phyloP scores from a whole-genome alignment of 129 eudicot species.

The Gnaphalium uliginosum region DNA sequence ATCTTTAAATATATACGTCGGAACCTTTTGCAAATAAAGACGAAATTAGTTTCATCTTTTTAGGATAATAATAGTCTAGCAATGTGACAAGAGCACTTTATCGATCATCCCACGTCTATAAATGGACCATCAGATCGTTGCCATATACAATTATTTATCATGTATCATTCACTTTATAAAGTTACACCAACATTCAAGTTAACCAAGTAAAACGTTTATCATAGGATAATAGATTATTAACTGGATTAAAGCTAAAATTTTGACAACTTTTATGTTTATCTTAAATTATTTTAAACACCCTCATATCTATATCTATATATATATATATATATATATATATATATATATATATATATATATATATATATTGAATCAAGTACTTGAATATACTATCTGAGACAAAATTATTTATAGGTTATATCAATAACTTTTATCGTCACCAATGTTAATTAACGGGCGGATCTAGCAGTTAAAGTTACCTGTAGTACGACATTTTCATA shows the following conservation, averaged over 20 bases:
- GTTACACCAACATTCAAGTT: background rate
- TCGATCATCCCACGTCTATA: slow-evolving; percentile 27
- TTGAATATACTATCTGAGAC: too few relatives aligned
- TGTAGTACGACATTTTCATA: too few relatives aligned
- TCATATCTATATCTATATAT: too few relatives aligned
- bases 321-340: too few relatives aligned
- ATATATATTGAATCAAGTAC: too few relatives aligned
- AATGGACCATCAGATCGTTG: slow-evolving; percentile 36
- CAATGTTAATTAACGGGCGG: too few relatives aligned
- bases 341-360: too few relatives aligned
- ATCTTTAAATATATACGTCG: background rate
- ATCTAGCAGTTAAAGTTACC: too few relatives aligned
- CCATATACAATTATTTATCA: slow-evolving; percentile 26
- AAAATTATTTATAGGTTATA: too few relatives aligned
- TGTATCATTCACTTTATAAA: slow-evolving; percentile 22
- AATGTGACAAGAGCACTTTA: slow-evolving; percentile 34
- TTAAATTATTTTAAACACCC: too few relatives aligned
- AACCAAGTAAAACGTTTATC: background rate
- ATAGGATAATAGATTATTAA: background rate
- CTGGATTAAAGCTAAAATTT: background rate
- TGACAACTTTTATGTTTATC: too few relatives aligned
- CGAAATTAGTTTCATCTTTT: slow-evolving; percentile 21
- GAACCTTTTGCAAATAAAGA: slow-evolving; percentile 21
- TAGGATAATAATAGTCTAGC: slow-evolving; percentile 32
- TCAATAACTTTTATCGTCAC: too few relatives aligned